Base-by-base conservation (phyloP, 768 basidiomycete species). In the Hortiboletus flavorubellus region DNA sequence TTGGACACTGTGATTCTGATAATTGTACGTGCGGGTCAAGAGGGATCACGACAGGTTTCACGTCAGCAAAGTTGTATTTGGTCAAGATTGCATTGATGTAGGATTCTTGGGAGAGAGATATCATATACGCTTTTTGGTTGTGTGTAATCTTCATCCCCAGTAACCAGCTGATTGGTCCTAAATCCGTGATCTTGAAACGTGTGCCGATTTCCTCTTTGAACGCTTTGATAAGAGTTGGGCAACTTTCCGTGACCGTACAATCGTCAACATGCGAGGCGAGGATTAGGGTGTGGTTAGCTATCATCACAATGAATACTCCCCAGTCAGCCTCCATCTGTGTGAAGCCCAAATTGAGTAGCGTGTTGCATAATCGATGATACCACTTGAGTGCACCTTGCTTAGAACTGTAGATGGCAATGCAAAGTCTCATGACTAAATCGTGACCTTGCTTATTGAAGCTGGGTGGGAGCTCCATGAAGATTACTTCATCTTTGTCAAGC, bases 211-310 rank as follows among this genome's bases (percentile, higher is more conserved):
- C 21, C 21, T 21, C 21, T 21, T 21, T 59, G 49, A 59, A 59
- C 0, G 4, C 35, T 4, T 40, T 29, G 30, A 58, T 37, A 3
- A 58, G 37, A 0, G 1, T 1, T 0, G 14, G 2, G 2, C 26
- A 44, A 5, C 31, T 40, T 1, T 37, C 31, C 0, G 48, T 49
- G 0, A 58, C 14, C 12, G 42, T 57, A 26, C 56, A 57, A 10
- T 53, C 47, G 34, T 57, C 38, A 12, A 57, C 31, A 12, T 57
- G 51, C 1, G 34, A 44, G 14, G 43, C 41, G 14, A 53, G 40
- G 2, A 48, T 21, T 21, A 21, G 21, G 21, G 21, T 21, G 21
- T 21, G 21, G 21, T 21, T 21, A 21, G 21, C 21, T 26, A 5
- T 52, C 1, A 1, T n/a, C 6, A 8, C 35, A 11, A 37, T 3